Percentiles rank a stretch among this genome's conserved stretches.
These are phyloP conservation scores for Debaryomyces nepalensis DNA, from an alignment of 1,139 yeast species.

Conservation along the genomic window DNA sequence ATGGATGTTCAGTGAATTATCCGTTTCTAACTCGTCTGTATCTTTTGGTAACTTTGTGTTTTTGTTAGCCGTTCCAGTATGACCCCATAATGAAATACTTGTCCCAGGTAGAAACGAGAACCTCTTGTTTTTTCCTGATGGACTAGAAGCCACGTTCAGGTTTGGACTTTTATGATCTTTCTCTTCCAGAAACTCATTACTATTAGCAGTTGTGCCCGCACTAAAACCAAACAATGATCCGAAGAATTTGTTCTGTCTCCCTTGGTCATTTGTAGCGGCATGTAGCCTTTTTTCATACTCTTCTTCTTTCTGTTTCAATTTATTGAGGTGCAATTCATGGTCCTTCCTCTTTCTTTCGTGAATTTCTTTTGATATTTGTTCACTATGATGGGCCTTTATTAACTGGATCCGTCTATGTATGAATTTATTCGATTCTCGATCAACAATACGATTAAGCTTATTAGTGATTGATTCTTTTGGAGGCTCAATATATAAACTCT, in stretches of 20 bases:
- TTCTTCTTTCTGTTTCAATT: conserved; percentile 45
- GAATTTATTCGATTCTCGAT: conserved; percentile 43
- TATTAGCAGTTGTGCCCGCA: conserved; percentile 10
- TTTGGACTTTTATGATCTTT: background rate
- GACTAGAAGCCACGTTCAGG: background rate
- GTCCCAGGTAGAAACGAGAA: conserved; percentile 27
- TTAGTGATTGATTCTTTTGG: conserved; percentile 28
- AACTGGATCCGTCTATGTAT: conserved; percentile 45
- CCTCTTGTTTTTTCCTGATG: conserved; percentile 17
- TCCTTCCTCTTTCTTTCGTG: conserved; percentile 47
- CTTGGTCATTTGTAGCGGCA: conserved; percentile 30
- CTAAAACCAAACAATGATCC: conserved; percentile 34
- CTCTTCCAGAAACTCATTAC: background rate
- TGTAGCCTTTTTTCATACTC: conserved; percentile 41
- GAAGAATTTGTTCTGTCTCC: conserved; percentile 32
- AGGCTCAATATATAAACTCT: conserved; percentile 17
- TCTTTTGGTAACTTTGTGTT: background rate
- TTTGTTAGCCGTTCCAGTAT: background rate
- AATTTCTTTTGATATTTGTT: conserved; percentile 43
- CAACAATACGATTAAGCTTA: conserved; percentile 36
- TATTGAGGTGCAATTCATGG: conserved; percentile 43
- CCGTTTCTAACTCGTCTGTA: background rate
- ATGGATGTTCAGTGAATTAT: background rate
- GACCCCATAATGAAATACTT: conserved; percentile 9
- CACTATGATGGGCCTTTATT: conserved; percentile 45